phyloP scores from a whole-genome alignment of 2,329 filamentous ascomycete genomes.

The Capronia epimyces region DNA sequence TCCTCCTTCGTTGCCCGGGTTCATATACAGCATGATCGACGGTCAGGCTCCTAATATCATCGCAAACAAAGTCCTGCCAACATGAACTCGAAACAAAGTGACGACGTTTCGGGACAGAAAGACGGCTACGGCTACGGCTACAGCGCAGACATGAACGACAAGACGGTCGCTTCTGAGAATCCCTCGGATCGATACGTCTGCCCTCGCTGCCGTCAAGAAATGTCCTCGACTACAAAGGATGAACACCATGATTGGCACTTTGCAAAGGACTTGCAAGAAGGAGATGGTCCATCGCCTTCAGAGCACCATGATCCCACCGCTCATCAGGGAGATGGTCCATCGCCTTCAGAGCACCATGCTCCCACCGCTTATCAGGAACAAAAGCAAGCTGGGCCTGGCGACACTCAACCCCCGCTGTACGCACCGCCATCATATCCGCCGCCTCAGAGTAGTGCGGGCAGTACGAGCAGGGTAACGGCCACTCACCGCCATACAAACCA shows the following conservation, averaged over 20 bases:
- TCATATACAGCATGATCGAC: no score
- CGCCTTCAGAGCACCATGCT: background rate
- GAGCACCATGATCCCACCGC: no score
- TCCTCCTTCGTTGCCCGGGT: no score
- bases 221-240: conserved; percentile 55
- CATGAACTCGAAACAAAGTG: no score
- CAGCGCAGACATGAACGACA: no score
- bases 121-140: no score
- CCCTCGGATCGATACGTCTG: conserved; percentile 46
- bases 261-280: conserved; percentile 72
- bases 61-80: no score
- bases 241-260: conserved; percentile 92
- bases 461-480: background rate
- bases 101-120: no score
- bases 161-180: no score
- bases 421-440: conserved; percentile 18
- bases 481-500: conserved; percentile 34
- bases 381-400: background rate
- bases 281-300: conserved; percentile 41
- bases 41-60: no score
- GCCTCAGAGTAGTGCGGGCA: background rate
- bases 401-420: conserved; percentile 7
- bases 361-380: background rate
- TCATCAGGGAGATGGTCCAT: conserved; percentile 49
- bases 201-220: conserved; percentile 56